Base-by-base conservation (phyloP, 371 early-diverging fungal species). In the Rhizopus sp. region DNA sequence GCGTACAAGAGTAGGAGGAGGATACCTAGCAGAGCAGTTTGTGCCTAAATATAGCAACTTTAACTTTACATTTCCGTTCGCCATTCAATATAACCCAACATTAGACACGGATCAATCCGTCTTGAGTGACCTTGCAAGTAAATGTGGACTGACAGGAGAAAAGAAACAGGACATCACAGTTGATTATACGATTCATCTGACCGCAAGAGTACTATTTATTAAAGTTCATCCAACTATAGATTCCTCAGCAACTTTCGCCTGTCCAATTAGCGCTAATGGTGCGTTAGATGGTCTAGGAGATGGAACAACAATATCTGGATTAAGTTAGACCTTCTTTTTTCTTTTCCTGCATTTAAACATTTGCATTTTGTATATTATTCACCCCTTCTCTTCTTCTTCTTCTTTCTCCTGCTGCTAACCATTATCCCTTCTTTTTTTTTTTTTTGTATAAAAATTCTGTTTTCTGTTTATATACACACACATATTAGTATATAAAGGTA, bases 1-100 rank as follows among this genome's bases (percentile, higher is more conserved):
- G 8, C 52, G 50, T 8, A 66, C 73, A 0, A 54, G 72, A 7
- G 67, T 81, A 13, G 85, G 85, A 4, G 66, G 69, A 8, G 85
- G 85, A 7, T 69, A 55, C 9, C 29, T 82, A 33, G 67, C 54
- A 42, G 39, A 70, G 3, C 77, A 77, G 37, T 51, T 53, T 5
- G 69, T 82, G 39, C 77, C 81, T 1, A 58, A 47, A 4, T 53
- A 81, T 10, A 67, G 72, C 9, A 64, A 69, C 30, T 63, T 55
- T 50, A 71, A 68, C 45, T 75, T 84, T 52, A 67, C 66, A 0
- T 82, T 77, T 57, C 81, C 83, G 10, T 78, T 84, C 48, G 15
- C 62, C 0, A 75, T 82, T 39, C 38, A 61, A 37, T 84, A 84
- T 38, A 57, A 71, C 16, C 66, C 80, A 0, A 40, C 54, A 3